Percentiles rank a stretch among this genome's conserved stretches.
These are phyloP conservation scores for Didymella arachidicola DNA, from an alignment of 2,329 filamentous ascomycete species.

Conservation along the genomic window DNA sequence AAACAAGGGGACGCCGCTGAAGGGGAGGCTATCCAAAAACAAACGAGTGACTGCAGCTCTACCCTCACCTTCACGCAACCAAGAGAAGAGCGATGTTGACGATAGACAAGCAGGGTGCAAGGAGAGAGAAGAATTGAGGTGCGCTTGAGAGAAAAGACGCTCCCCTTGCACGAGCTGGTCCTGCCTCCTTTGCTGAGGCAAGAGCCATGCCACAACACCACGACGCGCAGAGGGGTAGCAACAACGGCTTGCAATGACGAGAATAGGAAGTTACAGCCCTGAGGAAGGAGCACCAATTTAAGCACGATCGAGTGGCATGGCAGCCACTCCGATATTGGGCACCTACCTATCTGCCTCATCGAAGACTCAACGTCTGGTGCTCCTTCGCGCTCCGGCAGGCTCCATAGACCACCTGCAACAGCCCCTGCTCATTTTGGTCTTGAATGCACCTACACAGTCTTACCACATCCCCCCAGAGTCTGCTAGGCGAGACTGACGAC, in stretches of 20 bases:
- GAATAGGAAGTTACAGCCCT: neutral
- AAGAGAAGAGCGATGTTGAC: constrained; percentile 29
- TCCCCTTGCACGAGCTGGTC: constrained; percentile 1
- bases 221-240: constrained; percentile 1
- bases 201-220: constrained; percentile 1
- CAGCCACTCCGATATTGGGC: constrained; percentile 5
- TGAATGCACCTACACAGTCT: neutral
- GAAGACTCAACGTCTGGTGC: neutral
- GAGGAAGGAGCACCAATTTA: neutral
- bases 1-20: constrained; percentile 30
- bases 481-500: neutral
- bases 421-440: neutral
- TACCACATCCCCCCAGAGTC: neutral
- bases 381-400: neutral
- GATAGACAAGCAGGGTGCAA: constrained; percentile 16
- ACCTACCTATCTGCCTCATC: constrained; percentile 13
- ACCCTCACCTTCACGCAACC: constrained; percentile 23
- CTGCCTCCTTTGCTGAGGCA: constrained; percentile 7
- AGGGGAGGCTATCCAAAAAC: constrained; percentile 32
- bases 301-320: constrained; percentile 2
- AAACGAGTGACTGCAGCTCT: constrained; percentile 27
- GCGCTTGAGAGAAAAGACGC: neutral
- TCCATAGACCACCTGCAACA: neutral
- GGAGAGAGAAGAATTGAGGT: neutral
- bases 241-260: neutral